Evolutionary conservation across 1,284 basidiomycete species (phyloP).

Genomic region (Peniophora sp.): DNA sequence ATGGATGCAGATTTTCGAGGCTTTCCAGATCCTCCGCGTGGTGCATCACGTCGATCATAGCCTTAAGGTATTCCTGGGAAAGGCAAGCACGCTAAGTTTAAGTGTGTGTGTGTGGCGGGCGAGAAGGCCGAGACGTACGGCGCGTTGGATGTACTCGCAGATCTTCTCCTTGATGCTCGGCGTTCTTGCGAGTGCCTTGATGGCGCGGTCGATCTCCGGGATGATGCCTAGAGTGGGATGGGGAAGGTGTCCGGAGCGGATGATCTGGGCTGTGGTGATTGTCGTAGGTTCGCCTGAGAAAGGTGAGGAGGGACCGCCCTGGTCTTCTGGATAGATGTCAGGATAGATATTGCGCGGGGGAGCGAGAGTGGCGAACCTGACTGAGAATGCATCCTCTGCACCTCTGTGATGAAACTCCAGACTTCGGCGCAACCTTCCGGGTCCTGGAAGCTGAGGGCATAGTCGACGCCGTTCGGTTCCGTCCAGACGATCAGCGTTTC

Average conservation of each 20-base stretch:
- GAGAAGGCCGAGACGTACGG: conserved; percentile 38
- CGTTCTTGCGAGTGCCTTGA: conserved; percentile 61
- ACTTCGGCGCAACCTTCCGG: conserved; percentile 94
- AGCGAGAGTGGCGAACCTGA: conserved; percentile 32
- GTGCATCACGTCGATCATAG: conserved; percentile 76
- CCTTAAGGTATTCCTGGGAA: conserved; percentile 78
- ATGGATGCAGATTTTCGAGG: conserved; percentile 79
- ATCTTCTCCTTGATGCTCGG: conserved; percentile 69
- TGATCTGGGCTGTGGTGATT: conserved; percentile 52
- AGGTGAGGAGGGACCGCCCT: conserved; percentile 44
- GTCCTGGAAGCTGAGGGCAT: conserved; percentile 96
- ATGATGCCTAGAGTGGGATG: conserved; percentile 65
- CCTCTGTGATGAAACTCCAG: conserved; percentile 95
- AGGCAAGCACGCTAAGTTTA: conserved; percentile 2
- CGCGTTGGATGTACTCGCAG: conserved; percentile 74
- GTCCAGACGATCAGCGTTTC: conserved; percentile 99
- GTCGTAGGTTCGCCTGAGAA: conserved; percentile 47
- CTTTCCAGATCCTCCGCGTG: conserved; percentile 92
- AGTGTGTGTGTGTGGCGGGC: not conserved
- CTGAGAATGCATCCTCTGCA: conserved; percentile 76
- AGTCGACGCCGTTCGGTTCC: conserved; percentile 89
- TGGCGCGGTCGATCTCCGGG: conserved; percentile 68
- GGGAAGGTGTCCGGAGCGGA: conserved; percentile 66
- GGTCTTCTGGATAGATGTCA: conserved; percentile 1
- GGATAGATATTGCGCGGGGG: no score